Base-by-base conservation (phyloP, 352 stramenopile genomes). In the Pythium scleroteichum region DNA sequence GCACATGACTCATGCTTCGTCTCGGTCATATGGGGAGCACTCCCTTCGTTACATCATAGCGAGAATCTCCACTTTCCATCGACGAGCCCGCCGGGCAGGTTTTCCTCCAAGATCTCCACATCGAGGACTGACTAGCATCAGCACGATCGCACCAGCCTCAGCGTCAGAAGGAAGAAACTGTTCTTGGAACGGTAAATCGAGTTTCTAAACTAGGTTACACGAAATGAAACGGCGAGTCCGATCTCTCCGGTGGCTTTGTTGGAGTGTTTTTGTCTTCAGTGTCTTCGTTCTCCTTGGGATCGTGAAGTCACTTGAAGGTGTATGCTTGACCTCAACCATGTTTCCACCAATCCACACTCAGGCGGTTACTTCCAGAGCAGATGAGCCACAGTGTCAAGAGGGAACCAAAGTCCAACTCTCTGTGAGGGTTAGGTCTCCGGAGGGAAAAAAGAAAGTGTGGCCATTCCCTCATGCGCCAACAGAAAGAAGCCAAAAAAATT, bases 401-500 rank as follows among this genome's bases (percentile, higher is more conserved):
- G 40, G 51, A 65, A 49, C 41, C 26, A 33, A 53, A 44, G 58
- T 62, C 40, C 58, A 65, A 53, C 49, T 56, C 35, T 56, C 38
- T 14, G 46, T 53, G 46, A 47, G 57, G 57, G 47, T 20, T 58
- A 58, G 57, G 57, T 12, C n/a, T 9, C 22, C 3, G 17, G 32
- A 55, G 41, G 59, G 52, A 53, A 66, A 65, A 66, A 67, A 66
- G 59, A 66, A 66, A 67, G 59, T 67, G 59, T 60, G 59, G 20
- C 59, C 59, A 59, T 67, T 67, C 46, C 59, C 59, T 59, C 52
- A 46, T 27, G 44, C 19, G 16, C 29, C 40, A 32, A 32, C 50
- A 48, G 22, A 47, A 47, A 52, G 27, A 57, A 45, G 41, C 9
- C 29, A 53, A 35, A 23, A 64, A 64, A 67, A 62, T 53, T 67